A percentile compares a stretch with the other conserved stretches of the same genome.
These are phyloP conservation scores for Aureobasidium melanogenum DNA, from an alignment of 2,329 filamentous ascomycete genomes.

Conservation along the genomic window DNA sequence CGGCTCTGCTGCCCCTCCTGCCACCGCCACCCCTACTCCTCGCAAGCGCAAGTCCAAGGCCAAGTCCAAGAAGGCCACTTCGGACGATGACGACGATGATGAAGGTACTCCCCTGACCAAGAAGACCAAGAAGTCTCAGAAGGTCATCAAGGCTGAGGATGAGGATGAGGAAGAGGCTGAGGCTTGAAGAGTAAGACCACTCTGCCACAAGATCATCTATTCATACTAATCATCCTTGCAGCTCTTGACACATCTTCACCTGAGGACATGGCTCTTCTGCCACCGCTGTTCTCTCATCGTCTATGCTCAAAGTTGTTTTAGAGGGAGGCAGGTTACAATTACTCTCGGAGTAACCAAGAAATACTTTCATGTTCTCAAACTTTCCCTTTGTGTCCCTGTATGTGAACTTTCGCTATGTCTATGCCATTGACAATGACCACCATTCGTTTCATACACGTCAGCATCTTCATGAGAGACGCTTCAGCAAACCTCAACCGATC, in stretches of 20 bases:
- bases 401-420: background rate
- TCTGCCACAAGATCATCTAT: background rate
- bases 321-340: background rate
- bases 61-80: background rate
- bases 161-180: background rate
- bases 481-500: too few species aligned
- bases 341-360: background rate
- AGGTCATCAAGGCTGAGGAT: background rate
- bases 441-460: too few species aligned
- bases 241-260: background rate
- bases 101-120: background rate
- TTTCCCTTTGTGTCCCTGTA: background rate
- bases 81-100: background rate
- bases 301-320: background rate
- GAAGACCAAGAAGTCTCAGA: background rate
- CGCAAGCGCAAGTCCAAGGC: constrained; percentile 10
- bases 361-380: background rate
- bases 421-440: too few species aligned
- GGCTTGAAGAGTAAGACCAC: background rate
- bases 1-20: background rate
- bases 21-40: background rate
- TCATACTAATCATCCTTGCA: background rate
- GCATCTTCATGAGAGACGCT: too few species aligned
- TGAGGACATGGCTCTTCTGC: background rate
- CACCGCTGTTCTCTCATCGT: background rate